Evolutionary conservation across 1,284 basidiomycete genomes (phyloP).

Genomic region (Moesziomyces sp.): DNA sequence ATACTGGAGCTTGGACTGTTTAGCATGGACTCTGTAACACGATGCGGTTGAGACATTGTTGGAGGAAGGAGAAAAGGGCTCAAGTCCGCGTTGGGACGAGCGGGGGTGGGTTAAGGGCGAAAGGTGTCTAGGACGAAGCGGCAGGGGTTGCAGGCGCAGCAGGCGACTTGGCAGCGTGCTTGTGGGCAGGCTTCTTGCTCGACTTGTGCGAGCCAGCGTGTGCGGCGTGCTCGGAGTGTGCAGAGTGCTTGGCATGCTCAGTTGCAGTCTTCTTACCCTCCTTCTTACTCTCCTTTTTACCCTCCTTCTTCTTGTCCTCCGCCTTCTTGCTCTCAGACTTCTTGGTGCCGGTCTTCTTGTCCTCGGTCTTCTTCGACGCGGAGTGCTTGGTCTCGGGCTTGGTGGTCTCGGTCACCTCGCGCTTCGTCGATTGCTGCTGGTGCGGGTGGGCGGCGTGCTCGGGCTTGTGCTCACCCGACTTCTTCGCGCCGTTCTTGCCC

Average conservation of each 20-base stretch:
- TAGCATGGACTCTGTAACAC: no score
- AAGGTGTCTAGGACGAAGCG: not conserved
- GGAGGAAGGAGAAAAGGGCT: not conserved
- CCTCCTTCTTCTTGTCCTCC: constrained; percentile 10
- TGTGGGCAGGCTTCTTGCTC: constrained; percentile 32
- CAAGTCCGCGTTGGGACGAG: constrained; percentile 5
- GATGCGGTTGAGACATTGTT: not conserved
- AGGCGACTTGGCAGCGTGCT: constrained; percentile 19
- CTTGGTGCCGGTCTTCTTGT: not conserved
- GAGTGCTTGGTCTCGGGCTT: constrained; percentile 1
- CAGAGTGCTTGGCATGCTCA: constrained; percentile 3
- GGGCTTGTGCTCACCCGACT: constrained; percentile 6
- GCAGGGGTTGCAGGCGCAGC: not conserved
- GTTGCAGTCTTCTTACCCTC: constrained; percentile 6
- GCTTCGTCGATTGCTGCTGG: constrained; percentile 2
- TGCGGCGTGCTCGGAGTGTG: constrained; percentile 1
- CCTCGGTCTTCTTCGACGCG: not conserved
- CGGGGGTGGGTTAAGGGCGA: not conserved
- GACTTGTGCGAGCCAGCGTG: constrained; percentile 7
- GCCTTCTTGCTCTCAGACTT: not conserved
- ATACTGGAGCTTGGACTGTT: no score
- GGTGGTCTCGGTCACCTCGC: not conserved
- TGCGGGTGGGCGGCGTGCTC: constrained; percentile 2
- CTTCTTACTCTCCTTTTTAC: not conserved
- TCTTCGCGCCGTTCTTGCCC: constrained; percentile 16